These are phyloP conservation scores for Boechera stricta DNA, from an alignment of 345 rosid species.

Conservation along the genomic window DNA sequence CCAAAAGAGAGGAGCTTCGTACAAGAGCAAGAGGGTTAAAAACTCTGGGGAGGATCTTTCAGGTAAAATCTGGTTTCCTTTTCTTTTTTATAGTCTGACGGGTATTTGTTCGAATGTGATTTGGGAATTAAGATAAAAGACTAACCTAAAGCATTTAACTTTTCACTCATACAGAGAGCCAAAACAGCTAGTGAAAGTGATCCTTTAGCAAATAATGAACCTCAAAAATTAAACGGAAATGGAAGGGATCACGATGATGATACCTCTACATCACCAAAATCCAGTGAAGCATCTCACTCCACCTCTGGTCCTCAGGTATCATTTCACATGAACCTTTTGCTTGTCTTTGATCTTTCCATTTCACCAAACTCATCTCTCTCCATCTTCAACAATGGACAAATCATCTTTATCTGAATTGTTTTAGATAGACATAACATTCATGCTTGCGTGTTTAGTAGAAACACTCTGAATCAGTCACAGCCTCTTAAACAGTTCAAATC, in stretches of 20 bases:
- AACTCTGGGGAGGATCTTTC: constrained; percentile 92
- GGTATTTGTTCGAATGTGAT: constrained; percentile 16
- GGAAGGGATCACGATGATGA: constrained; percentile 46
- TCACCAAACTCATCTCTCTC: background rate
- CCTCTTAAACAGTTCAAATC: background rate
- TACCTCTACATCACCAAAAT: constrained; percentile 58
- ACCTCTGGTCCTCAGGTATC: constrained; percentile 63
- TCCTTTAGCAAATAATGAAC: constrained; percentile 40
- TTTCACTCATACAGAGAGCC: constrained; percentile 55
- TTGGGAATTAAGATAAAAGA: background rate
- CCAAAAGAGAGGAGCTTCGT: constrained; percentile 88
- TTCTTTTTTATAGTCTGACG: background rate
- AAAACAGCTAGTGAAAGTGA: constrained; percentile 74
- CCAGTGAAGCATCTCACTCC: constrained; percentile 56
- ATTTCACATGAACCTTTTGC: constrained; percentile 24
- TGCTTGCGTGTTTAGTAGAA: constrained; percentile 10
- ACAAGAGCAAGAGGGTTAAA: constrained; percentile 92
- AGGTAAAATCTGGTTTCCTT: constrained; percentile 53
- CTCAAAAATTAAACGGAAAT: constrained; percentile 63
- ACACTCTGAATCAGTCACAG: background rate
- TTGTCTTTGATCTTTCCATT: background rate
- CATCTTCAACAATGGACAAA: constrained; percentile 13
- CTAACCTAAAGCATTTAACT: background rate
- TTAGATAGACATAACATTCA: constrained; percentile 18
- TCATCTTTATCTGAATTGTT: constrained; percentile 20